Percentiles rank a stretch among this genome's conserved stretches.
Conservation (phyloP, 2,329 filamentous ascomycete genomes). For the Colletotrichum limetticola region DNA sequence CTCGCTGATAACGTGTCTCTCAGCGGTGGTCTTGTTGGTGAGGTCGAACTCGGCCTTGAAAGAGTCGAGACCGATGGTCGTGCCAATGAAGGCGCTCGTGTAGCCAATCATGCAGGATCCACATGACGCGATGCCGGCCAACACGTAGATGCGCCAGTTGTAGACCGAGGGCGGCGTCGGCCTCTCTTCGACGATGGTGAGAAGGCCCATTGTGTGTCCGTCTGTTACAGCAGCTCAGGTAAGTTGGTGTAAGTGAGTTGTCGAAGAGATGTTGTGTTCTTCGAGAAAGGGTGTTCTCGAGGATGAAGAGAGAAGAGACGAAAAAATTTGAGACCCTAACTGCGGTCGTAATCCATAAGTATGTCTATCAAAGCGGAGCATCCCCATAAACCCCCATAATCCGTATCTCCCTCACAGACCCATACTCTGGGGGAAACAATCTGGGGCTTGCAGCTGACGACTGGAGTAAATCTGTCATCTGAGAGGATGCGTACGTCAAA, state of each 20-base stretch:
- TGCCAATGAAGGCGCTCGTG: constrained; percentile 72
- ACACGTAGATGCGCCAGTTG: constrained; percentile 47
- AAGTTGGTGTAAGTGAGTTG: not conserved
- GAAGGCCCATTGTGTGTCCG: constrained; percentile 40
- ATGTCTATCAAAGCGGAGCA: not conserved
- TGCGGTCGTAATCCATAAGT: not conserved
- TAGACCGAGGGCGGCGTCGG: constrained; percentile 50
- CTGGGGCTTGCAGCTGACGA: not conserved
- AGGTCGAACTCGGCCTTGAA: constrained; percentile 72
- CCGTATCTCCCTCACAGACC: not conserved
- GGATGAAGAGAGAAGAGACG: not conserved
- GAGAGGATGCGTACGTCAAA: not conserved
- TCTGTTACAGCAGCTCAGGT: no score
- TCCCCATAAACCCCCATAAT: not conserved
- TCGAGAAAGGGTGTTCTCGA: not conserved
- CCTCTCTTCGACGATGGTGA: constrained; percentile 48
- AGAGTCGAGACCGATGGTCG: constrained; percentile 69
- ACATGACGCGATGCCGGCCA: constrained; percentile 49
- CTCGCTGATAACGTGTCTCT: constrained; percentile 64
- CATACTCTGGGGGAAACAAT: not conserved
- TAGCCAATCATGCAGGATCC: constrained; percentile 55
- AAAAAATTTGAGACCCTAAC: not conserved
- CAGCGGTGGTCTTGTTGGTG: constrained; percentile 48
- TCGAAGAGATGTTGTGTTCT: not conserved
- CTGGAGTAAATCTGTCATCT: not conserved